These are phyloP conservation scores for Paraconiothyrium sp. DNA, from an alignment of 2,329 filamentous ascomycete species.

Conservation along the genomic window DNA sequence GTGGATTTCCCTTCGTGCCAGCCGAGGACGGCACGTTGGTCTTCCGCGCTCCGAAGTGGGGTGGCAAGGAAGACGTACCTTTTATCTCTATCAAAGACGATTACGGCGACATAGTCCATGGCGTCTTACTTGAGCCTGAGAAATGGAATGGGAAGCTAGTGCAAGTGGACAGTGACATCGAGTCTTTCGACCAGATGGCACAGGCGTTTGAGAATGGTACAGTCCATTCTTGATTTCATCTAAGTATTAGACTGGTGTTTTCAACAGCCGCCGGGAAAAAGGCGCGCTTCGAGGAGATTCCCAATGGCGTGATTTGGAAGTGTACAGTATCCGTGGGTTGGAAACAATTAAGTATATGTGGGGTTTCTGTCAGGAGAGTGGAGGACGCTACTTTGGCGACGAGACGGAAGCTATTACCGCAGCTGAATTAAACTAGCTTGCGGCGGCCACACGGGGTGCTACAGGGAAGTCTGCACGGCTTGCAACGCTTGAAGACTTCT, in stretches of 20 bases:
- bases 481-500: background rate
- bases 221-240: conserved; percentile 13
- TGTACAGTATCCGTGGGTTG: conserved; percentile 28
- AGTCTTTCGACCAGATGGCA: conserved; percentile 41
- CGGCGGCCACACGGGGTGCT: conserved; percentile 25
- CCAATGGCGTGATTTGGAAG: conserved; percentile 26
- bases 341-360: conserved; percentile 35
- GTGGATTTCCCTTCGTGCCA: conserved; percentile 53
- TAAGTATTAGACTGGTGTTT: background rate
- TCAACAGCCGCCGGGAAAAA: conserved; percentile 30
- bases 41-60: conserved; percentile 51
- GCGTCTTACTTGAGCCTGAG: conserved; percentile 53
- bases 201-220: conserved; percentile 43
- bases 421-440: conserved; percentile 29
- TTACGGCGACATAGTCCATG: conserved; percentile 59
- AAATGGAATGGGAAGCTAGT: conserved; percentile 50
- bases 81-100: conserved; percentile 54
- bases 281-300: conserved; percentile 28
- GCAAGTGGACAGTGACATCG: conserved; percentile 51
- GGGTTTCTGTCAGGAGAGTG: conserved; percentile 31
- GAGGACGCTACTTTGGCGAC: conserved; percentile 31
- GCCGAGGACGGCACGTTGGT: conserved; percentile 52
- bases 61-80: conserved; percentile 51
- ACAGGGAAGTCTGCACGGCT: background rate
- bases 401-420: conserved; percentile 28